Evolutionary conservation across 2,329 filamentous ascomycete species (phyloP).

Genomic region (Cercospora nicotianae): DNA sequence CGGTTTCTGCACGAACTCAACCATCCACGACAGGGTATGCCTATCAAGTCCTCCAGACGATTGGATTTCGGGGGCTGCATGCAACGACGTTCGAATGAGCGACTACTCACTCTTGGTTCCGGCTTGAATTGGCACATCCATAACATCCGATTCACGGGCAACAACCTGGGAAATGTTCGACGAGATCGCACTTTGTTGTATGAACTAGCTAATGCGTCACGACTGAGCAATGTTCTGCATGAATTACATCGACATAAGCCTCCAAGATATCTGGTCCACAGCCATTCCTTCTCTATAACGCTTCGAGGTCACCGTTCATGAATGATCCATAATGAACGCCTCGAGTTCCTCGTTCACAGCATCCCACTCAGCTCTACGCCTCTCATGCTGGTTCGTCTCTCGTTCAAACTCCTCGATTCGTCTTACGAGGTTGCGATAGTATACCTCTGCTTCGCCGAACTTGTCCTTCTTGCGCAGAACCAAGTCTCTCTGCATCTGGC

Average conservation of each 20-base stretch:
- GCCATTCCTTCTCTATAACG: neutral
- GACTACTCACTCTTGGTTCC: neutral
- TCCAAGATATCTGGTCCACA: neutral
- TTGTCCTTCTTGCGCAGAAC: slow-evolving; percentile 31
- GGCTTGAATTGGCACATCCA: neutral
- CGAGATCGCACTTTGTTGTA: neutral
- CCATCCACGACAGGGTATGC: neutral
- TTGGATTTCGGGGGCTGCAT: neutral
- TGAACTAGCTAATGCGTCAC: neutral
- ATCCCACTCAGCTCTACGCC: slow-evolving; percentile 10
- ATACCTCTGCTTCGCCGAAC: neutral
- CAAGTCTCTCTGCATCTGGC: slow-evolving; percentile 30
- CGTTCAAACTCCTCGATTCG: slow-evolving; percentile 7
- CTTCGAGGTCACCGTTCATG: neutral
- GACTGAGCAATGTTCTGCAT: neutral
- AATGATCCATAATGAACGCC: slow-evolving; percentile 11
- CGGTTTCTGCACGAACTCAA: neutral
- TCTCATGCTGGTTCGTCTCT: slow-evolving; percentile 19
- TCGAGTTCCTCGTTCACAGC: slow-evolving; percentile 13
- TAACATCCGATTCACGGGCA: neutral
- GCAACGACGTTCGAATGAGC: neutral
- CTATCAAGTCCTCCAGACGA: neutral
- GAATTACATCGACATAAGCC: neutral
- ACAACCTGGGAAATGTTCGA: neutral
- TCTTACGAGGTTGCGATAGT: neutral